phyloP scores from a whole-genome alignment of 2,329 filamentous ascomycete species.

The Lizonia empirigonia region DNA sequence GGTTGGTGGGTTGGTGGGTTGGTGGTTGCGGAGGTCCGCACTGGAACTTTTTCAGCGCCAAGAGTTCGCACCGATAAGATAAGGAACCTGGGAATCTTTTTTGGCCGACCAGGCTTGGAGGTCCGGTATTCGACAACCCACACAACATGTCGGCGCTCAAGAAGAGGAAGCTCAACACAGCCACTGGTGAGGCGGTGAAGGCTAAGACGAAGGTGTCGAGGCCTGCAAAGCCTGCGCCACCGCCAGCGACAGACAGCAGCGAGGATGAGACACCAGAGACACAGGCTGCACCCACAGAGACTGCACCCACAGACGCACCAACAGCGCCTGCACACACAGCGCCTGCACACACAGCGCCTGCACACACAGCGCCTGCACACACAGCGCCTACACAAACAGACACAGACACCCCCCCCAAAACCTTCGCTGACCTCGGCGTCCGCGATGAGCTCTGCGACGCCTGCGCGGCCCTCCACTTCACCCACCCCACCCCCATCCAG shows the following conservation, averaged over 20 bases:
- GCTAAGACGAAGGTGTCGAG: conserved; percentile 18
- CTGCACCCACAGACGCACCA: not conserved
- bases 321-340: not conserved
- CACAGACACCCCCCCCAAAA: conserved; percentile 51
- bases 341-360: not conserved
- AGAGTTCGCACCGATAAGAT: conserved; percentile 23
- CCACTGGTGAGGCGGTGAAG: conserved; percentile 6
- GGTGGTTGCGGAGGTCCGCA: conserved; percentile 5
- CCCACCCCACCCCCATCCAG: conserved; percentile 86
- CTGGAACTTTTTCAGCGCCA: conserved; percentile 21
- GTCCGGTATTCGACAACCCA: conserved; percentile 1
- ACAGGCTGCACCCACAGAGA: conserved; percentile 10
- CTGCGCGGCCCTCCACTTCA: conserved; percentile 82
- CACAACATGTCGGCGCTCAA: conserved; percentile 49
- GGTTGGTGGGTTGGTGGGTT: conserved; percentile 8
- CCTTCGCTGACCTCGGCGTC: conserved; percentile 76
- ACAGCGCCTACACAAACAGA: not conserved
- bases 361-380: not conserved
- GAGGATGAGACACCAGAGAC: conserved; percentile 32
- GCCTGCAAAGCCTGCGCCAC: conserved; percentile 16
- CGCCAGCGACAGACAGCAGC: conserved; percentile 33
- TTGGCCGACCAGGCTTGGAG: not conserved
- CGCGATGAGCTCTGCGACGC: conserved; percentile 89
- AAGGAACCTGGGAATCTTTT: conserved; percentile 18
- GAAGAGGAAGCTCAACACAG: conserved; percentile 49